phyloP scores from a whole-genome alignment of 1,284 basidiomycete genomes.

The Rhodotorula sp. region DNA sequence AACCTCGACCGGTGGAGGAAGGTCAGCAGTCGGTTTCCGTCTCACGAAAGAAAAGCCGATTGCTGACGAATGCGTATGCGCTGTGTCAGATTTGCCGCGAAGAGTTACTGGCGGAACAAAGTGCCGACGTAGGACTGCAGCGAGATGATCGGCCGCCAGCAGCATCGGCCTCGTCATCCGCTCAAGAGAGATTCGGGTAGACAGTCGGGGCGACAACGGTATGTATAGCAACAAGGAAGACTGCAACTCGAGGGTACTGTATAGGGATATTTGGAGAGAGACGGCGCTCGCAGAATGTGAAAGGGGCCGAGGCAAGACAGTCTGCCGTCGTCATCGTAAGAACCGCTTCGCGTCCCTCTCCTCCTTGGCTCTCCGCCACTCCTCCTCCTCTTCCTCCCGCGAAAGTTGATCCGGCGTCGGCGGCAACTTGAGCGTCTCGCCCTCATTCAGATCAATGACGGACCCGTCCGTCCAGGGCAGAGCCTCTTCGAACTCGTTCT shows the following conservation, averaged over 20 bases:
- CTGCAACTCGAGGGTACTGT: not conserved
- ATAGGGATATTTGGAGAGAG: not conserved
- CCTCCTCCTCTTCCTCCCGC: slow-evolving; percentile 48
- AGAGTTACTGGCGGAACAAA: slow-evolving; percentile 7
- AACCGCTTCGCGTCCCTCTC: slow-evolving; percentile 19
- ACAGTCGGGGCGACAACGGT: not conserved
- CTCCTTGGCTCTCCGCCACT: slow-evolving; percentile 16
- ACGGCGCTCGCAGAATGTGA: not conserved
- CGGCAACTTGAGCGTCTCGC: slow-evolving; percentile 53
- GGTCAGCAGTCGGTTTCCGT: slow-evolving; percentile 7
- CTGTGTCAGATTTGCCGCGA: slow-evolving; percentile 32
- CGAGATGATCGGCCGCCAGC: no score
- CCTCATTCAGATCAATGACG: slow-evolving; percentile 42
- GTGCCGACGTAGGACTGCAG: not conserved
- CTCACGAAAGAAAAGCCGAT: no score
- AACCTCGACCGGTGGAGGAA: slow-evolving; percentile 28
- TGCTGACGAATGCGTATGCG: not conserved
- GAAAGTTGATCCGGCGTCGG: slow-evolving; percentile 52
- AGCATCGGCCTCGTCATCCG: no score
- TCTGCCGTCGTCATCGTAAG: slow-evolving; percentile 3
- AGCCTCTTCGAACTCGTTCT: slow-evolving; percentile 35
- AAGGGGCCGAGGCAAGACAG: not conserved
- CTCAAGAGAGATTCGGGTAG: no score
- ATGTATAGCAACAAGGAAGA: not conserved
- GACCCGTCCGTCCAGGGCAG: slow-evolving; percentile 30